Percentiles rank a stretch among this genome's conserved stretches.
Conservation (phyloP, 371 early-diverging fungal species). For the Blakeslea trispora region DNA sequence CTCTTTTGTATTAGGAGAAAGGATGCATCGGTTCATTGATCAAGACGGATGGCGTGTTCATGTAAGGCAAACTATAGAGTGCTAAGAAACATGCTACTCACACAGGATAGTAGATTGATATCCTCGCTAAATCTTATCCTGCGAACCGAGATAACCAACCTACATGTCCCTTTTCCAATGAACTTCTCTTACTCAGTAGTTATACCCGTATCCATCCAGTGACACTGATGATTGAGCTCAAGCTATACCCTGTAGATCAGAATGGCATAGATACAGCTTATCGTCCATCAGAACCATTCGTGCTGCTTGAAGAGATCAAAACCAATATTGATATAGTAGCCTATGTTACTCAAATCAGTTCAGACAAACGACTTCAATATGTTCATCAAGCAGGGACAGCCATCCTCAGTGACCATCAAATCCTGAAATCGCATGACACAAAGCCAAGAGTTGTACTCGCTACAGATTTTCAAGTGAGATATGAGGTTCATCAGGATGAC, state of each 20-base stretch:
- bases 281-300: conserved; percentile 19
- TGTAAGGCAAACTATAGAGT: conserved; percentile 4
- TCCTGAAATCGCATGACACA: conserved; percentile 15
- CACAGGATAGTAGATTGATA: conserved; percentile 15
- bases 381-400: conserved; percentile 29
- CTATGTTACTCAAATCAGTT: conserved; percentile 25
- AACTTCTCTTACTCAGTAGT: conserved; percentile 18
- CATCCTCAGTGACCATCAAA: conserved; percentile 15
- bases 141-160: conserved; percentile 1
- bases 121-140: conserved; percentile 24
- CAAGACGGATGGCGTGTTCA: conserved; percentile 29
- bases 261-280: conserved; percentile 17
- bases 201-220: conserved; percentile 19
- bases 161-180: conserved; percentile 16
- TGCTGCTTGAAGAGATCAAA: conserved; percentile 13
- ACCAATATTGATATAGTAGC: conserved; percentile 29
- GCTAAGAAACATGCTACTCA: not conserved
- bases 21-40: conserved; percentile 11
- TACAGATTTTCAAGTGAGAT: conserved; percentile 13
- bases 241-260: conserved; percentile 19
- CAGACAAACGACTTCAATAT: conserved; percentile 15
- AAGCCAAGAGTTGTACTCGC: conserved; percentile 10
- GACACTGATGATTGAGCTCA: conserved; percentile 23
- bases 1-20: conserved; percentile 20
- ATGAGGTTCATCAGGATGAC: conserved; percentile 3